Evolutionary conservation across 2,329 filamentous ascomycete species (phyloP).

Genomic region (Metarhizium guizhouense): DNA sequence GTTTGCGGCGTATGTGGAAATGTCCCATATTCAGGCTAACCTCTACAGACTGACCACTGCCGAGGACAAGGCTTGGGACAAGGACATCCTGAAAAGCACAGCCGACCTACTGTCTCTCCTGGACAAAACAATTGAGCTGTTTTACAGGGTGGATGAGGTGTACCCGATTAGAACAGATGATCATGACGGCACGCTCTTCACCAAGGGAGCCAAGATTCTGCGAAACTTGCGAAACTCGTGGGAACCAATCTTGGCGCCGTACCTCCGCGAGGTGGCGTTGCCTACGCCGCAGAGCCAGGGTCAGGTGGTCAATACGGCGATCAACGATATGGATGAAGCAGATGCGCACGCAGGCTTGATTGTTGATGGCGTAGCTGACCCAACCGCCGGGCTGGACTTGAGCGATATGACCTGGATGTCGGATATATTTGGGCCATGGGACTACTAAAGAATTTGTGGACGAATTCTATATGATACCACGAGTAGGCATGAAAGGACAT

Average conservation of each 20-base stretch:
- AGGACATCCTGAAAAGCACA: conserved; percentile 23
- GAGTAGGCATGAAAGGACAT: background rate
- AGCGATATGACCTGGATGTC: conserved; percentile 28
- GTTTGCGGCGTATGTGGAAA: conserved; percentile 23
- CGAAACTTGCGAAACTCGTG: conserved; percentile 23
- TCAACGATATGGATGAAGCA: conserved; percentile 3
- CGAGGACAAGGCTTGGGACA: conserved; percentile 33
- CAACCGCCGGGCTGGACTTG: conserved; percentile 20
- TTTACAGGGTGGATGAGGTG: conserved; percentile 15
- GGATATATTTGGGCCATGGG: conserved; percentile 29
- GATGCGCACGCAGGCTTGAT: conserved; percentile 4
- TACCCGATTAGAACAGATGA: conserved; percentile 20
- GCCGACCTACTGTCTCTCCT: conserved; percentile 26
- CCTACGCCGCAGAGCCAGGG: background rate
- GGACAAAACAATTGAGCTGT: conserved; percentile 24
- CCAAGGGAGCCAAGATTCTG: conserved; percentile 26
- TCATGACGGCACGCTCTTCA: conserved; percentile 21
- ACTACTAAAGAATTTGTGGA: conserved; percentile 14
- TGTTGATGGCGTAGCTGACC: conserved; percentile 9
- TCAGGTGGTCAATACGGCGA: background rate
- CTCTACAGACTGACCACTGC: conserved; percentile 30
- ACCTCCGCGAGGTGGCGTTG: conserved; percentile 10
- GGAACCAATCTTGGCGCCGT: conserved; percentile 24
- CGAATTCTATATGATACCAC: background rate
- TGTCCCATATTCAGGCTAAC: conserved; percentile 26